Conservation (phyloP, 2,329 filamentous ascomycete genomes). For the Exophiala viscosa region DNA sequence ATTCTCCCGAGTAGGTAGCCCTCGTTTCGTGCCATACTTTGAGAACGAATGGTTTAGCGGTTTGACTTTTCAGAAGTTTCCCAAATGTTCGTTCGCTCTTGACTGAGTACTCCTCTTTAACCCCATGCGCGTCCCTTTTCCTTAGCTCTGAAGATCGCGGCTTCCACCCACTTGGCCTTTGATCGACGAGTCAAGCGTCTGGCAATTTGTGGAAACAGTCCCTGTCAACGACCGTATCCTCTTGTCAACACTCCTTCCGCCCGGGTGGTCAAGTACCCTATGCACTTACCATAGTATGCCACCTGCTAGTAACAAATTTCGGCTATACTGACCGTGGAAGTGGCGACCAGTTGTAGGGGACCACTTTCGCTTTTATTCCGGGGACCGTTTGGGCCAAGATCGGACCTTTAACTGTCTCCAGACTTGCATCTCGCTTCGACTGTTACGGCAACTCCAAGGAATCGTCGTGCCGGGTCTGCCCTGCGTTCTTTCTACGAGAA, state of each 20-base stretch:
- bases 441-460: slow-evolving; percentile 11
- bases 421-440: slow-evolving; percentile 22
- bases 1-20: neutral
- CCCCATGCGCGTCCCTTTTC: slow-evolving; percentile 3
- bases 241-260: slow-evolving; percentile 3
- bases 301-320: slow-evolving; percentile 16
- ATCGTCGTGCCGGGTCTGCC: neutral
- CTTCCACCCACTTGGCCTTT: slow-evolving; percentile 12
- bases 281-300: neutral
- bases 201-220: slow-evolving; percentile 9
- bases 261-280: neutral
- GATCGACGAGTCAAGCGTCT: slow-evolving; percentile 21
- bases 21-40: neutral
- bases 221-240: slow-evolving; percentile 8
- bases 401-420: slow-evolving; percentile 18
- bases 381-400: slow-evolving; percentile 17
- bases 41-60: neutral
- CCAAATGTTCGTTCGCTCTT: slow-evolving; percentile 3
- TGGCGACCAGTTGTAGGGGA: slow-evolving; percentile 19
- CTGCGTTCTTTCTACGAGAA: neutral
- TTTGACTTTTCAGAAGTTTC: slow-evolving; percentile 1
- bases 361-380: slow-evolving; percentile 13
- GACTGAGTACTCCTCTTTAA: neutral
- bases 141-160: slow-evolving; percentile 20
- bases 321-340: slow-evolving; percentile 17